Evolutionary conservation across 2,329 filamentous ascomycete genomes (phyloP).

Genomic region (Malbranchea zuffiana): DNA sequence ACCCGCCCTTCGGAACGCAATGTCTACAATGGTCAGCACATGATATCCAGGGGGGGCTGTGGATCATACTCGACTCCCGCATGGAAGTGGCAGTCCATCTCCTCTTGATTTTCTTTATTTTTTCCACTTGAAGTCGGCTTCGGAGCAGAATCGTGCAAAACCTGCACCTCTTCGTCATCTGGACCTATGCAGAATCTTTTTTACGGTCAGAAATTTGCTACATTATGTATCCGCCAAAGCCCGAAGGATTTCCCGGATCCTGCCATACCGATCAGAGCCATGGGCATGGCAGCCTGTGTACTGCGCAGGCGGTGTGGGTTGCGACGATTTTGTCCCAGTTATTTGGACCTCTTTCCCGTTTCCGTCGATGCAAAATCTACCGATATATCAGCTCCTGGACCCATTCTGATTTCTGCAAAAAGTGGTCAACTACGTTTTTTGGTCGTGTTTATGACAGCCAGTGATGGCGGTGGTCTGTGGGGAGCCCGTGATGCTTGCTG

Average conservation of each 20-base stretch:
- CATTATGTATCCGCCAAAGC: too few species aligned
- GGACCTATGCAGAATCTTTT: conserved; percentile 51
- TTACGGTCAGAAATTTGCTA: conserved; percentile 3
- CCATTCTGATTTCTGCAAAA: neutral
- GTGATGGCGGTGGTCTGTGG: conserved; percentile 40
- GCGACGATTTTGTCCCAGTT: conserved; percentile 41
- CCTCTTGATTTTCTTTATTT: conserved; percentile 20
- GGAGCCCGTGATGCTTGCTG: conserved; percentile 22
- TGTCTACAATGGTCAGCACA: conserved; percentile 27
- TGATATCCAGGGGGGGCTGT: neutral
- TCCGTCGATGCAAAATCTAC: conserved; percentile 27
- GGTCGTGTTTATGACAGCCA: conserved; percentile 42
- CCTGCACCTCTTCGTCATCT: conserved; percentile 50
- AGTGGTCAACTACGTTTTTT: conserved; percentile 28
- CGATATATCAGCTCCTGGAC: neutral
- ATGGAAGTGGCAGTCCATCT: conserved; percentile 56
- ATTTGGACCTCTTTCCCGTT: conserved; percentile 30
- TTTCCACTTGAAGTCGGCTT: conserved; percentile 11
- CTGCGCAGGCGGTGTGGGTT: conserved; percentile 45
- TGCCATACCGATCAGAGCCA: conserved; percentile 44
- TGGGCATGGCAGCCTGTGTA: conserved; percentile 58
- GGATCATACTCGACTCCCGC: conserved; percentile 56
- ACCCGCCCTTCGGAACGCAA: conserved; percentile 44
- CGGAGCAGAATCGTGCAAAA: conserved; percentile 33
- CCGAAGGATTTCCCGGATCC: too few species aligned